phyloP scores from a whole-genome alignment of 805 yeast species.

The Yamadazyma sp. region DNA sequence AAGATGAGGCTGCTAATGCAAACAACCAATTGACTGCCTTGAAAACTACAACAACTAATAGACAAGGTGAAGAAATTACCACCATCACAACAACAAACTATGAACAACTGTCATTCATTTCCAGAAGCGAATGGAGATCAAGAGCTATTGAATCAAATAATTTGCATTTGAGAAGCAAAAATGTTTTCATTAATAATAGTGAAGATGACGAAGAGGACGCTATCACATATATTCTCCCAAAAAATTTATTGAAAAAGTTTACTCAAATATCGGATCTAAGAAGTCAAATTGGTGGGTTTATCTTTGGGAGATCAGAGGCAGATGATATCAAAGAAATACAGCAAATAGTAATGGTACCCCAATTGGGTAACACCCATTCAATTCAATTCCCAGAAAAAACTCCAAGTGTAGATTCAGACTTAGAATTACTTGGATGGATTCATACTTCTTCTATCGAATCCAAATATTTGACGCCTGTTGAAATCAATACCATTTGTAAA shows the following conservation, averaged over 20 bases:
- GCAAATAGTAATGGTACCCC: constrained; percentile 80
- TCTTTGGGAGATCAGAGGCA: constrained; percentile 76
- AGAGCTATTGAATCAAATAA: constrained; percentile 77
- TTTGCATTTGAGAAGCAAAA: constrained; percentile 68
- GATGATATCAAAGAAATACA: constrained; percentile 81
- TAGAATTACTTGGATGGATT: constrained; percentile 91
- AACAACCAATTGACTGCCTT: constrained; percentile 64
- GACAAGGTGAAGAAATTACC: constrained; percentile 93
- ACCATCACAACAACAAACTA: constrained; percentile 89
- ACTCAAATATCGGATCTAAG: constrained; percentile 78
- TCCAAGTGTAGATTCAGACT: constrained; percentile 42
- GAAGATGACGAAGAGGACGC: constrained; percentile 53
- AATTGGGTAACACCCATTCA: constrained; percentile 67
- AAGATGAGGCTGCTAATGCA: constrained; percentile 30
- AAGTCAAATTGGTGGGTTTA: constrained; percentile 74
- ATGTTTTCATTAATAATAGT: constrained; percentile 66
- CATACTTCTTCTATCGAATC: constrained; percentile 77
- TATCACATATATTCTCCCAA: constrained; percentile 76
- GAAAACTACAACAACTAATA: constrained; percentile 81
- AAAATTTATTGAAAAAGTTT: constrained; percentile 72
- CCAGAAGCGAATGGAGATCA: constrained; percentile 88
- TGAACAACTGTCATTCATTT: constrained; percentile 79
- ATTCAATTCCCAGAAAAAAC: constrained; percentile 56
- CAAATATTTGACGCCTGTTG: constrained; percentile 63
- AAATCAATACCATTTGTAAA: constrained; percentile 58